Evolutionary conservation across 1,284 basidiomycete genomes (phyloP), one percentile per base, ranked within the genome.

Genomic region (Taiwanofungus camphoratus): DNA sequence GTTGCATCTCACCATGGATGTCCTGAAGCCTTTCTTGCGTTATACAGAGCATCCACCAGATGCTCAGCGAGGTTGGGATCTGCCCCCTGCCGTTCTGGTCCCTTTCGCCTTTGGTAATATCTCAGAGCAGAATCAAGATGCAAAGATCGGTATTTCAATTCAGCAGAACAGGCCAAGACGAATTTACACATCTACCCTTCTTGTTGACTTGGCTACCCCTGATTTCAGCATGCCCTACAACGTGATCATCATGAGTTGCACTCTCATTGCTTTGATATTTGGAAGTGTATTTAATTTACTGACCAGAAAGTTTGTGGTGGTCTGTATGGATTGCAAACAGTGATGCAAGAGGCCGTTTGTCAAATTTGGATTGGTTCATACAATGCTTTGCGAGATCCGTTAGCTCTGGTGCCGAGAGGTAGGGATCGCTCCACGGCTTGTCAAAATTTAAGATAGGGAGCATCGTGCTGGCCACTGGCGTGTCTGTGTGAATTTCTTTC

Each of bases 161-260:
- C 35, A 12, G 8, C 36, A 15, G 15, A 40, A 41, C 8, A 49
- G 49, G 34, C 50, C 58, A 39, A 46, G 54, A 55, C 67, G 82
- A 32, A 76, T 93, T 42, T 97, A 95, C 63, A 91, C 91, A 1
- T 71, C 80, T 0, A 76, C 85, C 9, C 73, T 92, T 15, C 77
- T 99, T 20, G 79, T 96, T 32, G 91, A 96, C 61, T 74, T 97
- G 19, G 88, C 95, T 6, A 94, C 92, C 6, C 96, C 96, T 0
- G 95, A 99, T 67, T 99, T 99, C 65, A 94, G 89, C 58, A 98
- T 99, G 93, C 94, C 95, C 9, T 99, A 98, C 69, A 99, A 98
- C 65, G 94, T 98, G 50, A 98, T 98, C 64, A 95, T 96, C 58
- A 87, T 97, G 72, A 92, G 82, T 44, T 91, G 84, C 58, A 93